These are phyloP conservation scores for Rhododendron ferrugineum DNA, from an alignment of 148 eudicot genomes.

Conservation along the genomic window DNA sequence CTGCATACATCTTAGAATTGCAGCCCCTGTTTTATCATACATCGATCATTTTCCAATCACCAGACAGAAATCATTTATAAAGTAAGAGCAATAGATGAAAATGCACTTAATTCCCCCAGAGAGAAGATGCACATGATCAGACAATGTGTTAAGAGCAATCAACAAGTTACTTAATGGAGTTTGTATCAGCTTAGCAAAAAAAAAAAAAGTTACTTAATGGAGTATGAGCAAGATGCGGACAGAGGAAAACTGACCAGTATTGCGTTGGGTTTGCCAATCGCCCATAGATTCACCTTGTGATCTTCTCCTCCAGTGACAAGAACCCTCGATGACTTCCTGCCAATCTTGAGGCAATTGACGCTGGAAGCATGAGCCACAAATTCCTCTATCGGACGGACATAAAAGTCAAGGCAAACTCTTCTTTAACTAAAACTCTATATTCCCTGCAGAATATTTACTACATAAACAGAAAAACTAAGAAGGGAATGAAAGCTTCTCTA, in stretches of 20 bases:
- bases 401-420: constrained; percentile 38
- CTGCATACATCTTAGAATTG: neutral
- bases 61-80: neutral
- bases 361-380: constrained; percentile 89
- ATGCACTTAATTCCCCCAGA: neutral
- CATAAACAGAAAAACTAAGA: neutral
- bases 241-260: constrained; percentile 53
- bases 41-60: neutral
- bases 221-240: neutral
- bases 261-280: constrained; percentile 98
- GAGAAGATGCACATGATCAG: neutral
- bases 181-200: too few relatives aligned
- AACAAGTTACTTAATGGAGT: neutral
- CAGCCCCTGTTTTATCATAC: neutral
- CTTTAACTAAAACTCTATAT: neutral
- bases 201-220: neutral
- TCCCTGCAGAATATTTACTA: neutral
- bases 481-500: neutral
- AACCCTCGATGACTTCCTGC: constrained; percentile 91
- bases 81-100: neutral
- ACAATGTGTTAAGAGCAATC: neutral
- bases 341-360: constrained; percentile 93
- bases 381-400: constrained; percentile 54
- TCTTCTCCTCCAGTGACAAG: constrained; percentile 98
- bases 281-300: constrained; percentile 98